Evolutionary conservation across 2,329 filamentous ascomycete genomes (phyloP).

Genomic region (Dichotomopilus funicola): DNA sequence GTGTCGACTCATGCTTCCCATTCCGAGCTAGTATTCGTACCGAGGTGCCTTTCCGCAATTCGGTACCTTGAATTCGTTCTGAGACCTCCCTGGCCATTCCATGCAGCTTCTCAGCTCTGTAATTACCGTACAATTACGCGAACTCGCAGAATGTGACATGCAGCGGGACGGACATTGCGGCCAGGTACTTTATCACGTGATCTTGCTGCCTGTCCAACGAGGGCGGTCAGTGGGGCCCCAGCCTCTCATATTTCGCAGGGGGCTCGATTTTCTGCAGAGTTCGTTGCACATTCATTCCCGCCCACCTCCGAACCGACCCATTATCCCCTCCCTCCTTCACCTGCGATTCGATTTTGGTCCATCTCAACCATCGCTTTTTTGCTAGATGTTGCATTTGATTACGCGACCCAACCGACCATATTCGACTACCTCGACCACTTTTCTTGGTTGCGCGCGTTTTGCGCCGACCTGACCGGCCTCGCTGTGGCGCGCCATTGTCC

Average conservation of each 20-base stretch:
- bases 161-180: too few relatives aligned
- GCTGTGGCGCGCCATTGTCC: conserved; percentile 14
- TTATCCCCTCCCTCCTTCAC: conserved; percentile 13
- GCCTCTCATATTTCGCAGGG: conserved; percentile 25
- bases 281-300: conserved; percentile 1
- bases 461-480: conserved; percentile 1
- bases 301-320: conserved; percentile 6
- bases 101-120: background rate
- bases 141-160: too few relatives aligned
- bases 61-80: too few relatives aligned
- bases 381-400: conserved; percentile 23
- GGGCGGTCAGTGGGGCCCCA: conserved; percentile 17
- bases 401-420: conserved; percentile 8
- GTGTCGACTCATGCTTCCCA: too few relatives aligned
- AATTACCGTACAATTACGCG: background rate
- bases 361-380: conserved; percentile 16
- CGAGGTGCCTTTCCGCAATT: too few relatives aligned
- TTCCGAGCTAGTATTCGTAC: too few relatives aligned
- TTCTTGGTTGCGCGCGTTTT: conserved; percentile 3
- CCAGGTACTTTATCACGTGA: background rate
- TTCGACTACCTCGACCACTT: conserved; percentile 1
- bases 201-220: background rate
- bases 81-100: too few relatives aligned
- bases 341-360: conserved; percentile 10
- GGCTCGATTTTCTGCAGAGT: conserved; percentile 14